phyloP scores from a whole-genome alignment of 257 asterid genomes.

The Forsythia suspensa region DNA sequence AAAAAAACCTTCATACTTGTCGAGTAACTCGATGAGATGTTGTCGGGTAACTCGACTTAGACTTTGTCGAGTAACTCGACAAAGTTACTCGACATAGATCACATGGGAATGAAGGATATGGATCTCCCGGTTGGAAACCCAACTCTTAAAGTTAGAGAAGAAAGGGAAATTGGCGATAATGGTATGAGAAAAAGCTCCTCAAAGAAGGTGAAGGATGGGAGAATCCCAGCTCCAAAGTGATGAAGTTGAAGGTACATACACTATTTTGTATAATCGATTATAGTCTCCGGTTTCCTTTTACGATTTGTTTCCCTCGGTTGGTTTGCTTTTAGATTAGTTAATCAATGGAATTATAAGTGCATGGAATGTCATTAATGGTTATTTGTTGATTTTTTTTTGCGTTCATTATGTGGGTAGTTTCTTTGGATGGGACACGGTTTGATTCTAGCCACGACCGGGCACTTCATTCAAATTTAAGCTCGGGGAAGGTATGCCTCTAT shows the following conservation, averaged over 20 bases:
- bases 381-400: conserved; percentile 30
- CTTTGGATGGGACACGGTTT: conserved; percentile 54
- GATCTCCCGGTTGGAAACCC: conserved; percentile 23
- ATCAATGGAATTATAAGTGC: no score
- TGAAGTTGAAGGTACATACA: conserved; percentile 52
- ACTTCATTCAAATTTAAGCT: conserved; percentile 48
- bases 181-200: conserved; percentile 47
- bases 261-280: not conserved
- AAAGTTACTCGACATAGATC: no score
- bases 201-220: conserved; percentile 51
- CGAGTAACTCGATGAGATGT: no score
- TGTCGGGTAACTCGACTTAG: no score
- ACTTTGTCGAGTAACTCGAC: no score
- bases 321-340: no score
- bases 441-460: conserved; percentile 53
- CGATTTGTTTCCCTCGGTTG: not conserved
- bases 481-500: conserved; percentile 42
- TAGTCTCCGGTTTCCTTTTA: not conserved
- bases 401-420: conserved; percentile 63
- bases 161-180: conserved; percentile 35
- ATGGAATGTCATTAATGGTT: not conserved
- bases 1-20: no score
- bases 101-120: not conserved
- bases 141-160: conserved; percentile 38
- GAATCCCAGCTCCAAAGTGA: conserved; percentile 40